Conservation (phyloP, 2,329 filamentous ascomycete species). For the Diaporthe capsici region DNA sequence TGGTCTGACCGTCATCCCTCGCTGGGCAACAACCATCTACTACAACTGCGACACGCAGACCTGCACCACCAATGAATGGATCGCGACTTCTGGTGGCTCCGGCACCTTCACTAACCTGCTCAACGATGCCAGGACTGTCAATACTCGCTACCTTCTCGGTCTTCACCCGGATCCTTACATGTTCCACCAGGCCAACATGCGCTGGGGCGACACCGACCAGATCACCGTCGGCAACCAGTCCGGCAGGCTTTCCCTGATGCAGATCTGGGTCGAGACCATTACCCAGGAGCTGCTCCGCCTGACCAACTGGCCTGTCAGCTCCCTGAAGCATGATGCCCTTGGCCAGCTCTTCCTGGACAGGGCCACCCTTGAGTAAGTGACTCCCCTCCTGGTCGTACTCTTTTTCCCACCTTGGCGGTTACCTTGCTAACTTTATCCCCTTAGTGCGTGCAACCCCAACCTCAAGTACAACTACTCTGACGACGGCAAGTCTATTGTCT, state of each 20-base stretch:
- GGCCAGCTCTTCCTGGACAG: conserved; percentile 66
- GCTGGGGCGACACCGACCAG: conserved; percentile 61
- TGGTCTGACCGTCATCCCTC: conserved; percentile 69
- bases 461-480: conserved; percentile 60
- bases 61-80: conserved; percentile 73
- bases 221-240: conserved; percentile 64
- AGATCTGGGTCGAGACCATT: conserved; percentile 69
- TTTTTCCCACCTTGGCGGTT: not conserved
- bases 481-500: conserved; percentile 60
- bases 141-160: conserved; percentile 69
- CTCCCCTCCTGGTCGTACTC: not conserved
- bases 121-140: conserved; percentile 63
- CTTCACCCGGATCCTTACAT: conserved; percentile 71
- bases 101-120: conserved; percentile 68
- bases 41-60: conserved; percentile 72
- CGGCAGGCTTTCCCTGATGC: conserved; percentile 65
- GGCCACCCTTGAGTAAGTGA: conserved; percentile 61
- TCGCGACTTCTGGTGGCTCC: conserved; percentile 68
- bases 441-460: conserved; percentile 60
- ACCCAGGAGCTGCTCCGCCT: conserved; percentile 68
- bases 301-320: conserved; percentile 63
- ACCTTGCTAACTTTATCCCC: conserved; percentile 23
- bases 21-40: conserved; percentile 74
- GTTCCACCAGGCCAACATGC: conserved; percentile 76
- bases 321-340: conserved; percentile 69